These are phyloP conservation scores for Hypomyces rosellus DNA, from an alignment of 2,329 filamentous ascomycete genomes.

Conservation along the genomic window DNA sequence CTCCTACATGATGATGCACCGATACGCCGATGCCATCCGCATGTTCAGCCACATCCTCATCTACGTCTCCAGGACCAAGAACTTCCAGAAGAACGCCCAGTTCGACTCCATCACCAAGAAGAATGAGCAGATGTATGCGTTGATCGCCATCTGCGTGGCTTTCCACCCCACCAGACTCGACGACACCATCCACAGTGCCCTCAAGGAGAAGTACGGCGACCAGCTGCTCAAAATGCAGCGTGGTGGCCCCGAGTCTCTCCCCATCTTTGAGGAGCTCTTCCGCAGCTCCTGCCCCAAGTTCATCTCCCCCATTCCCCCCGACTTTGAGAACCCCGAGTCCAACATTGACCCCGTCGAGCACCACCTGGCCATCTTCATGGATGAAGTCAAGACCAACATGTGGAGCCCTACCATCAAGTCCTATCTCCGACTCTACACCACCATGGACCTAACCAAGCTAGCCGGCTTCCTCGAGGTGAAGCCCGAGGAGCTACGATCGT, in stretches of 20 bases:
- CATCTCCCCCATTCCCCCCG: conserved; percentile 92
- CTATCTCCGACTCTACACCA: conserved; percentile 98
- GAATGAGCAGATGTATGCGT: conserved; percentile 99
- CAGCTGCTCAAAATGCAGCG: conserved; percentile 95
- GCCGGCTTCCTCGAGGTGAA: conserved; percentile 95
- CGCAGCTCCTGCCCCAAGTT: conserved; percentile 97
- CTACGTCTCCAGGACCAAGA: conserved; percentile 98
- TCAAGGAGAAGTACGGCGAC: conserved; percentile 98
- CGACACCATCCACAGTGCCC: conserved; percentile 96
- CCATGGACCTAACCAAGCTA: conserved; percentile 98
- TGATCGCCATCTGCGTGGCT: conserved; percentile 97
- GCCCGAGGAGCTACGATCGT: conserved; percentile 89
- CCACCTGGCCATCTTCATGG: conserved; percentile 97
- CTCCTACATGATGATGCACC: conserved; percentile 99
- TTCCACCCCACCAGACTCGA: conserved; percentile 96
- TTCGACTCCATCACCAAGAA: conserved; percentile 99
- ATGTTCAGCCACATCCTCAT: conserved; percentile 99
- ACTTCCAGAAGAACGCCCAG: conserved; percentile 98
- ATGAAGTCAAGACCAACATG: conserved; percentile 99
- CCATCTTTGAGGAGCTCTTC: conserved; percentile 98
- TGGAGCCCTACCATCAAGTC: conserved; percentile 96
- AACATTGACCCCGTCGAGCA: conserved; percentile 98
- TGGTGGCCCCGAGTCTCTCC: conserved; percentile 88
- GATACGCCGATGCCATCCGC: conserved; percentile 97
- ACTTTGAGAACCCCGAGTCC: conserved; percentile 93